Base-by-base conservation (phyloP, 345 rosid species). In the Arabis alpina region DNA sequence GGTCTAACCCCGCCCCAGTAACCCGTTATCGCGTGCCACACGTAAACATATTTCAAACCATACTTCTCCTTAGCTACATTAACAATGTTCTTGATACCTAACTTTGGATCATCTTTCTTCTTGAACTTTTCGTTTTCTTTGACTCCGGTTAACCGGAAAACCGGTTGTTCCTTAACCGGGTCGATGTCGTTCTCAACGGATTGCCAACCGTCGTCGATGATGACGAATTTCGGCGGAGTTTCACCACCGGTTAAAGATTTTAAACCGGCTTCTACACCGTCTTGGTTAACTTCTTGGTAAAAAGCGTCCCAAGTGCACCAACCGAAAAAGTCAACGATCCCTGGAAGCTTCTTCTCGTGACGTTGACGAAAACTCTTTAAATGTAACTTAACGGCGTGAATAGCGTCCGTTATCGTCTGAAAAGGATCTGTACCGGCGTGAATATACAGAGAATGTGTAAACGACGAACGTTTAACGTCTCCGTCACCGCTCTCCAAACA, bases 261-360 rank as follows among this genome's bases (percentile, higher is more conserved):
- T 1, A 93, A 84, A 14, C 97, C 94, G 4, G 92, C 86, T 70
- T 88, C 97, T 1, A 93, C 98, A 4, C 94, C 97, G 77, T 91
- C 98, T 58, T 89, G 98, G 4, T 91, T 91, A 28, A 93, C 97
- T 7, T 93, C 91, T 44, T 93, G 91, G 77, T 93, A 93, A 75
- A 91, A 93, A 15, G 98, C 98, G 64, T 93, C 98, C 98, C 98
- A 93, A 15, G 98, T 93, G 76, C 98, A 93, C 98, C 98, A 93
- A 0, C 98, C 98, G 57, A 93, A 91, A 36, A 82, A 85, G 75
- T 91, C 94, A 1, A 93, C 80, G 9, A 93, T 75, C 11, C 83
- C 94, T 0, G 98, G 98, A 39, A 89, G 80, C 54, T 87, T 91
- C 84, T 93, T 93, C 80, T 93, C 98, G 50, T 86, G 88, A 16